These are phyloP conservation scores for Suillus ampliporus DNA, from an alignment of 768 basidiomycete genomes.

Conservation along the genomic window DNA sequence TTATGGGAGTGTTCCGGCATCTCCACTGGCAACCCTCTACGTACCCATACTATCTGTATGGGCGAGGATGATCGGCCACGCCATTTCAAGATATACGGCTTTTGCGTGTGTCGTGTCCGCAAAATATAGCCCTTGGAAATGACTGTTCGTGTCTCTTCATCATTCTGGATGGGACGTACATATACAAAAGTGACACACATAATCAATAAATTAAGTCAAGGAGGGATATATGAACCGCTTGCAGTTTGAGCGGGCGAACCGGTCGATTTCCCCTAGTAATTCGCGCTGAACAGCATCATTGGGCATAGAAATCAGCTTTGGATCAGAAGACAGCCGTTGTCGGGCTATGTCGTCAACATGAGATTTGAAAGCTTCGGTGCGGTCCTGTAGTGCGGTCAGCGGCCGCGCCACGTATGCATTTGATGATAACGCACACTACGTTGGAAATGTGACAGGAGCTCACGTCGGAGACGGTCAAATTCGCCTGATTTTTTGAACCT, in stretches of 20 bases:
- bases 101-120: no score
- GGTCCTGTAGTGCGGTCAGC: conserved; percentile 46
- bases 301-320: conserved; percentile 55
- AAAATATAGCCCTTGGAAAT: no score
- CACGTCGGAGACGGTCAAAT: conserved; percentile 72
- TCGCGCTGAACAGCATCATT: conserved; percentile 63
- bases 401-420: conserved; percentile 5
- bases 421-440: conserved; percentile 53
- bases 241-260: conserved; percentile 51
- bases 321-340: conserved; percentile 58
- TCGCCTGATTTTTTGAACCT: conserved; percentile 85
- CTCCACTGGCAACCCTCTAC: no score
- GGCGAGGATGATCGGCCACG: no score
- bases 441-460: conserved; percentile 66
- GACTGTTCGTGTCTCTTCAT: no score
- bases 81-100: no score
- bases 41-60: no score
- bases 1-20: no score
- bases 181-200: no score
- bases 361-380: conserved; percentile 54
- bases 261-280: conserved; percentile 73
- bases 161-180: no score
- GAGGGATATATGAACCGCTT: no score
- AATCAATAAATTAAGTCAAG: no score
- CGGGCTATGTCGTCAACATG: conserved; percentile 67